Evolutionary conservation across 257 asterid genomes (phyloP), one percentile per base, ranked within the genome.

Genomic region (Nicotiana tomentosiformis): DNA sequence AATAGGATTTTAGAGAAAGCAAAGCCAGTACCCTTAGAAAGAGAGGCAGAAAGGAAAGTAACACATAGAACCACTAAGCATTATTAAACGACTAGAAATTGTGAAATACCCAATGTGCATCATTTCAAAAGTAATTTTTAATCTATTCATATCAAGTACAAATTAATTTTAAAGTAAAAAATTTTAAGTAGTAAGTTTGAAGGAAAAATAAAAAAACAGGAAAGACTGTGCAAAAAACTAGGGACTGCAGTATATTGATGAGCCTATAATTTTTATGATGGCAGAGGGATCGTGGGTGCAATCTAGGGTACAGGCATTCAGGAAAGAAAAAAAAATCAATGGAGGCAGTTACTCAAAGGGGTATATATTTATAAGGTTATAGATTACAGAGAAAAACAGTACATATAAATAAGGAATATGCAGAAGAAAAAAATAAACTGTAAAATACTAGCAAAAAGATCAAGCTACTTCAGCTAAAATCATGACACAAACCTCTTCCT

Each of bases 401-500:
- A 20, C 1, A 18, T 29, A 29, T 29, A 76, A 4, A 57, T 1
- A 76, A 74, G 39, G 62, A 53, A 18, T 51, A 60, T 57, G 30
- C 65, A 62, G 30, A 46, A 80, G 15, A 46, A 23, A 57, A 43
- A 37, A 58, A 39, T 39, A 37, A 43, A 43, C 70, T 35, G 33
- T 62, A 15, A 77, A 83, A 60, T 33, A 68, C 68, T 43, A 69
- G 77, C 30, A 30, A 32, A 72, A 83, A 85, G 74, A 58, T 83
- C 82, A 81, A 57, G 72, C 72, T 30, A 53, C 70, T 82, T 53
- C 39, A 60, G 35, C n/a, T 67, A 80, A 78, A 67, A 83, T 80
- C 64, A 84, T 79, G 86, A 77, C 20, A 70, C 86, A 80, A 79
- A 95, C 99, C 98, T 96, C 99, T 84, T 96, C 99, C 86, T 92